A percentile compares a stretch with the other conserved stretches of the same genome.
Conservation (phyloP, 1,284 basidiomycete genomes). For the Papiliotrema fonsecae region DNA sequence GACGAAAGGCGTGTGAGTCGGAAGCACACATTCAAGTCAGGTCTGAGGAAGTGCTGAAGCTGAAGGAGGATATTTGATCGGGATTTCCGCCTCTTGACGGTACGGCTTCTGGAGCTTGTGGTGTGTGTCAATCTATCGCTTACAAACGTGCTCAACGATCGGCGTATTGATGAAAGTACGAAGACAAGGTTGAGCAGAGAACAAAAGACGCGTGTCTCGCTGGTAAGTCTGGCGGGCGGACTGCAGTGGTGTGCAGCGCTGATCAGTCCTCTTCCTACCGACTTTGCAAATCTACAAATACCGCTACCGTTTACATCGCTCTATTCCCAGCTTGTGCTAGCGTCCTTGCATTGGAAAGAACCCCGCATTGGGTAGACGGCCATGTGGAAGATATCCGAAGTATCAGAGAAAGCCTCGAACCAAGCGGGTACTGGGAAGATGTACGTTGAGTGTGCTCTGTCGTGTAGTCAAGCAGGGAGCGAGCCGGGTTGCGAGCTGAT, state of each 20-base stretch:
- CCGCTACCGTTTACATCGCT: no score
- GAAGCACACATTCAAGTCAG: neutral
- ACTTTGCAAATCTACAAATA: no score
- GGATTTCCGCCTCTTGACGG: neutral
- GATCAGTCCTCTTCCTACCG: no score
- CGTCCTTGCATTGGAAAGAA: neutral
- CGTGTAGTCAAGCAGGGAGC: no score
- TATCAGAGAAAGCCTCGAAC: neutral
- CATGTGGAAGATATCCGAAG: slow-evolving; percentile 7
- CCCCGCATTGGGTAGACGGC: slow-evolving; percentile 6
- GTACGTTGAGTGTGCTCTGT: neutral
- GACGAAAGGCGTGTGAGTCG: slow-evolving; percentile 3
- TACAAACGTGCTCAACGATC: no score
- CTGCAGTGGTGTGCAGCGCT: no score
- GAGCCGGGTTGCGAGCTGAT: neutral
- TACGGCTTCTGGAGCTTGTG: neutral
- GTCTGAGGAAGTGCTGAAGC: neutral
- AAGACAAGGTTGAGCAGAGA: neutral
- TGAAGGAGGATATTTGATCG: slow-evolving; percentile 5
- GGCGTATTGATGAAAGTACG: slow-evolving; percentile 3
- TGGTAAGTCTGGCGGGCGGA: neutral
- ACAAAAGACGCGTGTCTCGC: neutral
- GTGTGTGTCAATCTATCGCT: neutral
- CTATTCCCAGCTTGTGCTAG: slow-evolving; percentile 1
- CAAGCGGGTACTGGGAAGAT: neutral